Conservation (phyloP, 2,329 filamentous ascomycete species). For the Diaporthe vaccinii region DNA sequence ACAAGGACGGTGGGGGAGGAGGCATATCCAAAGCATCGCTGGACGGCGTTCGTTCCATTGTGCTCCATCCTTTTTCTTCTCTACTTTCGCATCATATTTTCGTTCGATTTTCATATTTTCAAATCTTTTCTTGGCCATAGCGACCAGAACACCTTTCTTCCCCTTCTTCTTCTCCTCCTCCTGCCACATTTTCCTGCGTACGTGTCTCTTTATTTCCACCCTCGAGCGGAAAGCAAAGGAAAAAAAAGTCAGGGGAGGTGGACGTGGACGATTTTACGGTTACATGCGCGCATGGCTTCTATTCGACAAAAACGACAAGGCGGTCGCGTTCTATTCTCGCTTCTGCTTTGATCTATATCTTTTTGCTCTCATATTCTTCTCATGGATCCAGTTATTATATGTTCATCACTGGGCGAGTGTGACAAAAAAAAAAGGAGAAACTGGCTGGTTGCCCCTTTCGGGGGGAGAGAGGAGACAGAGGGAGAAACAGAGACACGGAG, state of each 20-base stretch:
- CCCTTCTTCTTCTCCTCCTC: background rate
- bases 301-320: constrained; percentile 25
- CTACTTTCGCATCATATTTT: constrained; percentile 41
- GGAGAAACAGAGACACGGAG: background rate
- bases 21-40: constrained; percentile 41
- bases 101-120: constrained; percentile 43
- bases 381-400: constrained; percentile 20
- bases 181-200: constrained; percentile 17
- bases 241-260: constrained; percentile 8
- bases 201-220: constrained; percentile 8
- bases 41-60: constrained; percentile 39
- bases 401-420: constrained; percentile 31
- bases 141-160: constrained; percentile 30
- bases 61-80: constrained; percentile 31
- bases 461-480: background rate
- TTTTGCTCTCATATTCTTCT: background rate
- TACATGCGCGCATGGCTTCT: constrained; percentile 40
- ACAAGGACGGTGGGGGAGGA: constrained; percentile 14
- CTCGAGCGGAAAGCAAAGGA: constrained; percentile 24
- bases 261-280: constrained; percentile 38
- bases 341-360: constrained; percentile 10
- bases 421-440: constrained; percentile 1
- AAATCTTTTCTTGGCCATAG: constrained; percentile 35
- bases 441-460: constrained; percentile 1
- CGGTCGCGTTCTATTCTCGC: constrained; percentile 17